Evolutionary conservation across 2,329 filamentous ascomycete species (phyloP).

Genomic region (Phialophora verrucosa): DNA sequence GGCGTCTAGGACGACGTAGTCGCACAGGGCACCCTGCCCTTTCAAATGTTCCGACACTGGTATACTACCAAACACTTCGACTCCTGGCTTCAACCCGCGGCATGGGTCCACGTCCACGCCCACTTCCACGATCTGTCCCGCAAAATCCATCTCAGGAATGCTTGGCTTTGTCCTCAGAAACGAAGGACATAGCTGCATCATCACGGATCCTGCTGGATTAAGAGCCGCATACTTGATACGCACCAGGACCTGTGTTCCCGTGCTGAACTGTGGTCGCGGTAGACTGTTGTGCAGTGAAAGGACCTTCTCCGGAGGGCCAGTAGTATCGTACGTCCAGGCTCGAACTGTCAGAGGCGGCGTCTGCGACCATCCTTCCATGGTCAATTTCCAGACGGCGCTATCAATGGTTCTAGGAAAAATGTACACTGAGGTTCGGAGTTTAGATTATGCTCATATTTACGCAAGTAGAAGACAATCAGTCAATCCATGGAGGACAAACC

Average conservation of each 20-base stretch:
- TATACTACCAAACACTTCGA: conserved; percentile 14
- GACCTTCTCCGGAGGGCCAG: conserved; percentile 4
- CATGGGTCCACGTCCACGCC: not conserved
- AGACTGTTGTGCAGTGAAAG: not conserved
- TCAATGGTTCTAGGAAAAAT: not conserved
- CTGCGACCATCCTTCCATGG: not conserved
- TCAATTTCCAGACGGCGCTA: not conserved
- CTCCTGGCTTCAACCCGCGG: not conserved
- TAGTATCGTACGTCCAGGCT: conserved; percentile 6
- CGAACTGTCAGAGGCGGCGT: conserved; percentile 3
- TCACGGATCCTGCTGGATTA: conserved; percentile 15
- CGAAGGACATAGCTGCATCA: conserved; percentile 18
- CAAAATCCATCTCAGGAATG: conserved; percentile 21
- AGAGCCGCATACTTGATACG: conserved; percentile 10
- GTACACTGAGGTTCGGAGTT: not conserved
- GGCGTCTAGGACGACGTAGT: conserved; percentile 7
- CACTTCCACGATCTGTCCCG: conserved; percentile 11
- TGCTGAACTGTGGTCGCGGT: not conserved
- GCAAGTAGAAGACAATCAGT: not conserved
- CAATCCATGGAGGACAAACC: not conserved
- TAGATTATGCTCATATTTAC: not conserved
- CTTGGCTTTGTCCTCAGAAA: conserved; percentile 12
- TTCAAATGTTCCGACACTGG: conserved; percentile 9
- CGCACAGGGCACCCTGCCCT: conserved; percentile 4
- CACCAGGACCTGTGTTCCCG: conserved; percentile 3